Evolutionary conservation across 768 basidiomycete genomes (phyloP).

Genomic region (Hysterangium stoloniferum): DNA sequence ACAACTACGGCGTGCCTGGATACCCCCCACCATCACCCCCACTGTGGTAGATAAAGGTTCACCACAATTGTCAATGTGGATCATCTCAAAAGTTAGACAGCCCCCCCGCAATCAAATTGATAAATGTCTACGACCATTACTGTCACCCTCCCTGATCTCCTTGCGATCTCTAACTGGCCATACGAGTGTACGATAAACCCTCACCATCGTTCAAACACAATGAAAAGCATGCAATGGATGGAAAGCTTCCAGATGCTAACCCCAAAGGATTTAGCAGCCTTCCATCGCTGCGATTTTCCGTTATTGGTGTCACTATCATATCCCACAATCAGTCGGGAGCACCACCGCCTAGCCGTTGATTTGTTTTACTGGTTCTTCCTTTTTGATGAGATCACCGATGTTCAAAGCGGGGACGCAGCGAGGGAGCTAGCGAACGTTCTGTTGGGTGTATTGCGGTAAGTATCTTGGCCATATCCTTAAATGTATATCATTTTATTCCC

Average conservation of each 20-base stretch:
- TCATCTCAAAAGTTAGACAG: no score
- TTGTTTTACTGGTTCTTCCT: slow-evolving; percentile 2
- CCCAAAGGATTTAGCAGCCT: background rate
- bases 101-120: no score
- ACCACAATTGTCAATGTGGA: no score
- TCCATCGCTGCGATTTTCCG: background rate
- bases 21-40: no score
- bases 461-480: no score
- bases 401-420: background rate
- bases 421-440: background rate
- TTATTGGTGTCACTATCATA: background rate
- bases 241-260: slow-evolving; percentile 3
- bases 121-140: background rate
- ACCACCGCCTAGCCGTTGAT: background rate
- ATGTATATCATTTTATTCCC: background rate
- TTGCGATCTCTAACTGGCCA: slow-evolving; percentile 9
- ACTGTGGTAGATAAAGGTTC: no score
- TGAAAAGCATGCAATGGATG: slow-evolving; percentile 2
- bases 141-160: slow-evolving; percentile 4
- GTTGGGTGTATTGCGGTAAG: background rate
- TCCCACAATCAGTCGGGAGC: background rate
- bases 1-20: no score
- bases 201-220: slow-evolving; percentile 2
- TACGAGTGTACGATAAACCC: background rate
- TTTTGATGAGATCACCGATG: slow-evolving; percentile 2